phyloP scores from a whole-genome alignment of 805 yeast genomes.

The Dipodascus geniculatus region DNA sequence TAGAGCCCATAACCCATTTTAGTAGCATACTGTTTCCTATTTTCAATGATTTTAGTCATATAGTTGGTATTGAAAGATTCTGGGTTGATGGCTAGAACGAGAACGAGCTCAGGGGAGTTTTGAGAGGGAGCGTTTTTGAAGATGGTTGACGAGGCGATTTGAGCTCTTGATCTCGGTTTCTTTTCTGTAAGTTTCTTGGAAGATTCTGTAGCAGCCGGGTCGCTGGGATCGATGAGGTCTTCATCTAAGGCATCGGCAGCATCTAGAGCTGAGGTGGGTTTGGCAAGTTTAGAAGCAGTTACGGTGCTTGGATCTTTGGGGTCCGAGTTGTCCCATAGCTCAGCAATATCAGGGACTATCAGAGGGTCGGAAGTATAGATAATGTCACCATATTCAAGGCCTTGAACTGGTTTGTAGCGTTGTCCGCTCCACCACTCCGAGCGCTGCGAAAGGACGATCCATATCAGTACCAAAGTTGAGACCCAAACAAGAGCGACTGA shows the following conservation, averaged over 20 bases:
- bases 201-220: no score
- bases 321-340: background rate
- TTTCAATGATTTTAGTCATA: constrained; percentile 56
- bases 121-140: background rate
- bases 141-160: background rate
- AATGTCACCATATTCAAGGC: background rate
- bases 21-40: constrained; percentile 82
- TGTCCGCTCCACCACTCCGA: background rate
- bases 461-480: background rate
- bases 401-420: background rate
- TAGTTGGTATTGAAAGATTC: background rate
- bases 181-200: background rate
- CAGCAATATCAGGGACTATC: background rate
- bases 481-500: background rate
- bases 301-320: background rate
- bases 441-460: background rate
- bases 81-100: background rate
- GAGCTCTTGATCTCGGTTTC: background rate
- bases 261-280: background rate
- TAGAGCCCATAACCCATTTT: constrained; percentile 72
- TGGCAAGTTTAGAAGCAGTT: background rate
- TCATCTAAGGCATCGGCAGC: background rate
- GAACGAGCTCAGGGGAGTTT: background rate
- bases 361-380: background rate
- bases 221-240: background rate